Base-by-base conservation (phyloP, 179 eudicot genomes). In the Silene coronaria region DNA sequence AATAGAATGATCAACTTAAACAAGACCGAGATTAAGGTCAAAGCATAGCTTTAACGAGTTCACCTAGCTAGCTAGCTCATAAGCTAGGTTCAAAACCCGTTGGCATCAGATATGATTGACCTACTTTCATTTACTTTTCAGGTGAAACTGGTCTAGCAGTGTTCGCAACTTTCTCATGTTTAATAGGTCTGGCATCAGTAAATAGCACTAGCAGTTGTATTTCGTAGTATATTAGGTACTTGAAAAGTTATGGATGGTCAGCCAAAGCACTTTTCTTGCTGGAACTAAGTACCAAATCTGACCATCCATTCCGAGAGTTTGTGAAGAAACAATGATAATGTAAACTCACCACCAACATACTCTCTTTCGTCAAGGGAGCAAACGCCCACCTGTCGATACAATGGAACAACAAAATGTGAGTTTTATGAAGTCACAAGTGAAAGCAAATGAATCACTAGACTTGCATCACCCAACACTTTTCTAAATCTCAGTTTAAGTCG, bases 341-440 rank as follows among this genome's bases (percentile, higher is more conserved):
- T 58, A 21, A 57, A 84, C 91, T 80, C 82, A 95, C 99, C 84
- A 79, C 76, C 73, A 93, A 80, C 91, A 96, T 77, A 75, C 85
- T 84, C 32, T 93, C 97, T 84, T 83, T 85, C 13, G 91, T 74
- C 72, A 96, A 80, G 53, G 99, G 99, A 79, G 93, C 82, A 79
- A 96, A 96, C 5, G 97, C 79, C 99, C 99, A 96, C 85, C 99
- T 95, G 86, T 42, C 67, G 73, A 76, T 10, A 12, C 17, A 65
- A 22, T 17, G 72, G 45, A 72, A 64, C 10, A 17, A 26, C 69
- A 53, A 59, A 7, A 51, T 51, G 66, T 72, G 30, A 78, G 55
- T 27, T 74, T 19, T 22, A 17, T 23, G 16, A 11, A 45, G 32
- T 60, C 62, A 46, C 17, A 32, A 6, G 21, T 21, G 42, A 23